These are phyloP conservation scores for Metarhizium anisopliae DNA, from an alignment of 2,329 filamentous ascomycete genomes.

Conservation along the genomic window DNA sequence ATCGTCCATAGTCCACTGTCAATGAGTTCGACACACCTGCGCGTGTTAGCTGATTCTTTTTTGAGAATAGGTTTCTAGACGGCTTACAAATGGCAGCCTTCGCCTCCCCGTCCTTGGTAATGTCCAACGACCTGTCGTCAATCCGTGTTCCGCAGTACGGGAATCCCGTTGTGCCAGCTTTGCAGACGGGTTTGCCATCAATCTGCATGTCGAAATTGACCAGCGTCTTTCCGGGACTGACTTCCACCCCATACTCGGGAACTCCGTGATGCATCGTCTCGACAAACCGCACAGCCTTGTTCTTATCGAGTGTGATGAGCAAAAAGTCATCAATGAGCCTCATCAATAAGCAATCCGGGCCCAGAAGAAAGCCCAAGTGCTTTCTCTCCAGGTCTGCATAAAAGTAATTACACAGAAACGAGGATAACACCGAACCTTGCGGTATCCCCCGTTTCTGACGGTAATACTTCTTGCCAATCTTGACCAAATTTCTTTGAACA, in stretches of 20 bases:
- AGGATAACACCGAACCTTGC: constrained; percentile 84
- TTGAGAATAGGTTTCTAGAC: not conserved
- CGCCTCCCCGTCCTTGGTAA: constrained; percentile 57
- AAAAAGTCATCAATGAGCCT: constrained; percentile 90
- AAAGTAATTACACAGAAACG: constrained; percentile 87
- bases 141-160: constrained; percentile 84
- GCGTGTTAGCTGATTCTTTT: not conserved
- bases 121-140: constrained; percentile 63
- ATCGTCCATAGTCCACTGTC: constrained; percentile 66
- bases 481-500: constrained; percentile 76
- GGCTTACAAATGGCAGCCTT: constrained; percentile 16
- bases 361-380: constrained; percentile 56
- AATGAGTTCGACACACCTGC: constrained; percentile 55
- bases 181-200: constrained; percentile 40
- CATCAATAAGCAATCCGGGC: constrained; percentile 55
- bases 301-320: constrained; percentile 63
- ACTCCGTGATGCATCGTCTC: constrained; percentile 72
- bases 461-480: constrained; percentile 81
- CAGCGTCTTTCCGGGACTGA: constrained; percentile 72
- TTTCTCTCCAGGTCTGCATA: constrained; percentile 78
- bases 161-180: constrained; percentile 42
- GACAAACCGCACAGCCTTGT: constrained; percentile 64
- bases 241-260: constrained; percentile 68
- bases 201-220: constrained; percentile 69
- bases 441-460: constrained; percentile 84